Evolutionary conservation across 805 yeast species (phyloP).

Genomic region (Ogataea angusta): DNA sequence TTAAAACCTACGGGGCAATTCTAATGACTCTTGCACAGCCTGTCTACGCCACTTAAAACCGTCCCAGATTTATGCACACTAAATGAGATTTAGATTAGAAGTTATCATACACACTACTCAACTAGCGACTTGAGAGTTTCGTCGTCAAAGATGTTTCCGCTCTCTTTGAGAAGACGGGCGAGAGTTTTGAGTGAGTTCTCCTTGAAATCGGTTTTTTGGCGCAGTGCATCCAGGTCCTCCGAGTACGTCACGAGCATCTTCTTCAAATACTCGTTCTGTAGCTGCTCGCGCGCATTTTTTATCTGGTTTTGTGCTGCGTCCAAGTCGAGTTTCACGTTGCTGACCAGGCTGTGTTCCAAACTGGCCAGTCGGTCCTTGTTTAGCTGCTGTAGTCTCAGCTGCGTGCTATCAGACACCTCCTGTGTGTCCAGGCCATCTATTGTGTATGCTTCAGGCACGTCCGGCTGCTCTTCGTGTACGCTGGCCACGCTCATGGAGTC

Average conservation of each 20-base stretch:
- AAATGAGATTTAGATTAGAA: neutral
- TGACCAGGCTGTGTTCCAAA: neutral
- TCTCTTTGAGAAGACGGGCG: constrained; percentile 57
- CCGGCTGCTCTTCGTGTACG: constrained; percentile 1
- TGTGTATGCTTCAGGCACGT: constrained; percentile 24
- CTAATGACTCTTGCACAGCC: constrained; percentile 1
- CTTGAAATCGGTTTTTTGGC: constrained; percentile 63
- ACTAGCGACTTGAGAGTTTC: constrained; percentile 38
- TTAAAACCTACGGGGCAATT: neutral
- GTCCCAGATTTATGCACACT: neutral
- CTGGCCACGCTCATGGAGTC: constrained; percentile 1
- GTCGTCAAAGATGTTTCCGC: constrained; percentile 56
- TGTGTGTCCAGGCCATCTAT: constrained; percentile 19
- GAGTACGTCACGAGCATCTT: constrained; percentile 58
- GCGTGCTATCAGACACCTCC: constrained; percentile 4
- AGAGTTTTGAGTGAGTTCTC: constrained; percentile 49
- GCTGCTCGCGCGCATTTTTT: constrained; percentile 32
- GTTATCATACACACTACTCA: neutral
- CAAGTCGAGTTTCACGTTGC: constrained; percentile 17
- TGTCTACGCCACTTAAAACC: neutral
- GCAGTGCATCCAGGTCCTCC: constrained; percentile 56
- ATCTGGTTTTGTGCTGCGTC: constrained; percentile 29
- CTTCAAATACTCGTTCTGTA: constrained; percentile 50
- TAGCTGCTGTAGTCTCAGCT: constrained; percentile 1
- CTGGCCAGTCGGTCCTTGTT: neutral